These are phyloP conservation scores for Starmerella lactis-condensi DNA, from an alignment of 805 yeast species.

Conservation along the genomic window DNA sequence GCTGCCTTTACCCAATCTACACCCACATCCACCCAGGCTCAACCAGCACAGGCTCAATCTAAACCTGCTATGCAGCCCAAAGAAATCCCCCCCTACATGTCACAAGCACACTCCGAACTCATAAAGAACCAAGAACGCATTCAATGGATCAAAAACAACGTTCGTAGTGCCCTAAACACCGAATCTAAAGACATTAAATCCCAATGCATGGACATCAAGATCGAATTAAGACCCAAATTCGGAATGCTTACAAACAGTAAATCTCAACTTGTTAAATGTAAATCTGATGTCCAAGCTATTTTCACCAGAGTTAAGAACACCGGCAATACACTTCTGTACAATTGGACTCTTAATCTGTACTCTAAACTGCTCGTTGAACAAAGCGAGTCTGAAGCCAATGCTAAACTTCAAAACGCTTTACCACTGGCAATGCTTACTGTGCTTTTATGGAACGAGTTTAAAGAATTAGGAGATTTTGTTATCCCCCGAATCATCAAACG, in stretches of 20 bases:
- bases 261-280: conserved; percentile 32
- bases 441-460: conserved; percentile 32
- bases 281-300: conserved; percentile 31
- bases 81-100: conserved; percentile 4
- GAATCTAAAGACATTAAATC: conserved; percentile 34
- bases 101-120: conserved; percentile 18
- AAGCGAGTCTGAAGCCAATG: conserved; percentile 81
- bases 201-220: conserved; percentile 38
- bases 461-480: conserved; percentile 37
- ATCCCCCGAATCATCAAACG: conserved; percentile 76
- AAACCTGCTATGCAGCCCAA: conserved; percentile 6
- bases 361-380: conserved; percentile 78
- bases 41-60: conserved; percentile 3
- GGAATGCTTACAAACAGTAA: conserved; percentile 74
- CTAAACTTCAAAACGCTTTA: conserved; percentile 53
- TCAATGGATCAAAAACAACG: conserved; percentile 36
- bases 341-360: conserved; percentile 63
- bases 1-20: background rate
- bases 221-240: conserved; percentile 70
- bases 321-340: conserved; percentile 33
- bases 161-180: conserved; percentile 38
- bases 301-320: conserved; percentile 30
- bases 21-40: too few species aligned
- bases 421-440: conserved; percentile 58
- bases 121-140: conserved; percentile 20